Percentiles rank a stretch among this genome's conserved stretches.
phyloP scores from a whole-genome alignment of 2,329 filamentous ascomycete genomes.

The Calonectria honghensis region DNA sequence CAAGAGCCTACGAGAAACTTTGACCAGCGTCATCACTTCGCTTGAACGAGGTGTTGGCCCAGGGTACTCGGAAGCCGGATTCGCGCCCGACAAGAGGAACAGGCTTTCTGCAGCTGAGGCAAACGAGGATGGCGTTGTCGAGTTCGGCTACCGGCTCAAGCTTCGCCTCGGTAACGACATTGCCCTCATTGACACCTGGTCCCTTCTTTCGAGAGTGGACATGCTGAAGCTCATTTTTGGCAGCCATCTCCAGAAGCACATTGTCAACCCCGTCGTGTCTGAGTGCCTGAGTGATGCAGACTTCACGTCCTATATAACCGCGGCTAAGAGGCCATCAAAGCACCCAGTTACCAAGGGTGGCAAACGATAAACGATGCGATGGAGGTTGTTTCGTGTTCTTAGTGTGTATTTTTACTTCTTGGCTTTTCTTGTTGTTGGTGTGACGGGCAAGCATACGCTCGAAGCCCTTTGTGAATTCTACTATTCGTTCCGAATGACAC shows the following conservation, averaged over 20 bases:
- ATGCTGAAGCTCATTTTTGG: constrained; percentile 69
- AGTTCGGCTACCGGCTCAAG: constrained; percentile 73
- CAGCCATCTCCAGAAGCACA: constrained; percentile 64
- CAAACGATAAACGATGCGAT: constrained; percentile 26
- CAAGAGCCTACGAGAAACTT: constrained; percentile 67
- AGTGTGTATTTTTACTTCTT: background rate
- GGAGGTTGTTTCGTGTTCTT: background rate
- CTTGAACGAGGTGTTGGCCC: constrained; percentile 73
- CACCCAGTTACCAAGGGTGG: constrained; percentile 19
- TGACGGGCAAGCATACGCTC: constrained; percentile 23
- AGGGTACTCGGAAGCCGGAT: constrained; percentile 70
- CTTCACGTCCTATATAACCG: constrained; percentile 49
- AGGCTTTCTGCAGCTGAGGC: constrained; percentile 64
- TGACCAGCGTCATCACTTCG: constrained; percentile 72
- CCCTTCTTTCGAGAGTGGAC: constrained; percentile 68
- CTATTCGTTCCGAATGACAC: background rate
- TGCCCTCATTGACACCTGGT: constrained; percentile 71
- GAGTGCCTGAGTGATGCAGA: constrained; percentile 63
- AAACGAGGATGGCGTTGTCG: constrained; percentile 65
- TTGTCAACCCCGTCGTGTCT: constrained; percentile 62
- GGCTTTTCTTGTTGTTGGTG: background rate
- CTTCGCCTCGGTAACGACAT: constrained; percentile 68
- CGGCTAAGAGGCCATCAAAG: constrained; percentile 20
- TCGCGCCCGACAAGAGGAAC: constrained; percentile 63
- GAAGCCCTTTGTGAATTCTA: constrained; percentile 6